Evolutionary conservation across 495 filamentous ascomycete genomes (phyloP).

Genomic region (Filosporella fistucella): DNA sequence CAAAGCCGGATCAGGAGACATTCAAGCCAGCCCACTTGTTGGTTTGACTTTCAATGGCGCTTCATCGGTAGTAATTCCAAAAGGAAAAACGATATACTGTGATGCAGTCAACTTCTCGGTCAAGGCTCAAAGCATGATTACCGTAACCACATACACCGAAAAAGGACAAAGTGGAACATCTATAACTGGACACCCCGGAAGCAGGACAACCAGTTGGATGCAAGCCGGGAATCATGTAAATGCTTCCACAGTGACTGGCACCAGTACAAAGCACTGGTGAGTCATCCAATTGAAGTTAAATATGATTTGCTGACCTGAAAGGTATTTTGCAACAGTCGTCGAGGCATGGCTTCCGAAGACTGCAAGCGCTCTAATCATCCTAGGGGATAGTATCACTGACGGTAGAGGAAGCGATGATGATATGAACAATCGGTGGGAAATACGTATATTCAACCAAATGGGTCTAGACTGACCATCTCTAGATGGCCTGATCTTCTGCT

Average conservation of each 20-base stretch:
- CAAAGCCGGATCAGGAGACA: conserved; percentile 43
- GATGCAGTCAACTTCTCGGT: conserved; percentile 56
- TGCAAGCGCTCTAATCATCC: conserved; percentile 47
- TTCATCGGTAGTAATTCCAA: conserved; percentile 46
- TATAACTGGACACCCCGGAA: conserved; percentile 64
- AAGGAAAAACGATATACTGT: conserved; percentile 51
- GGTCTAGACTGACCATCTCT: background rate
- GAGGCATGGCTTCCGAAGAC: conserved; percentile 49
- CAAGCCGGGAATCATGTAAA: conserved; percentile 45
- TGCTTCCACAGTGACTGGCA: conserved; percentile 37
- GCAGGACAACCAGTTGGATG: conserved; percentile 59
- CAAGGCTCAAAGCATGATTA: conserved; percentile 41
- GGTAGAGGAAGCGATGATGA: conserved; percentile 61
- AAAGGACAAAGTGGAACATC: conserved; percentile 48
- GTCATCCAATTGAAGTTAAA: no score
- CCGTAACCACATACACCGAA: conserved; percentile 54
- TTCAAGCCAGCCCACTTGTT: conserved; percentile 44
- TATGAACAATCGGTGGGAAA: conserved; percentile 55
- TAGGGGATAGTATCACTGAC: conserved; percentile 73
- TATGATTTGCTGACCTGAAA: no score
- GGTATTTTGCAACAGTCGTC: conserved; percentile 53
- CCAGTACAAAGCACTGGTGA: conserved; percentile 48
- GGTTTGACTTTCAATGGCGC: conserved; percentile 54
- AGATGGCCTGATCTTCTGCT: conserved; percentile 66
- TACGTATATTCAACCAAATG: no score